phyloP scores from a whole-genome alignment of 2,329 filamentous ascomycete genomes.

The Hypocreales sp. region DNA sequence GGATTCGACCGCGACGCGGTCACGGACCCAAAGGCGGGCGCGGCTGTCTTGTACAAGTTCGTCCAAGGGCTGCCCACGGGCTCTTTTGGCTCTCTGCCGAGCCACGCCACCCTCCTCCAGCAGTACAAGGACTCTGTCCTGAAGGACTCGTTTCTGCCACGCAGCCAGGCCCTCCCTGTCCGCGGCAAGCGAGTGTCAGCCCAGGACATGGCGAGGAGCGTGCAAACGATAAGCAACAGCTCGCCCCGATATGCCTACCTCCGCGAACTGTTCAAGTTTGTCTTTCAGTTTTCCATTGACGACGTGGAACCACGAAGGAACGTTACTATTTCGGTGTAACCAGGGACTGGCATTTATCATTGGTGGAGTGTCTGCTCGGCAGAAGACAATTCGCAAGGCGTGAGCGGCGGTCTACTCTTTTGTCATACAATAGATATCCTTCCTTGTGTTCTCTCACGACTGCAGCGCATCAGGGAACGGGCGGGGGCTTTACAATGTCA shows the following conservation, averaged over 20 bases:
- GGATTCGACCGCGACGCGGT: slow-evolving; percentile 54
- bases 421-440: too few species aligned
- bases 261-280: slow-evolving; percentile 64
- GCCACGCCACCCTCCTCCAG: slow-evolving; percentile 56
- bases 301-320: slow-evolving; percentile 56
- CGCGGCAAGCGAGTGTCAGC: slow-evolving; percentile 46
- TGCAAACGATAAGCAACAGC: slow-evolving; percentile 57
- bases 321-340: slow-evolving; percentile 41
- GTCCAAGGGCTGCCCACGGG: slow-evolving; percentile 60
- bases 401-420: too few species aligned
- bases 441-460: too few species aligned
- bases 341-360: too few species aligned
- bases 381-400: too few species aligned
- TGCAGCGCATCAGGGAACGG: too few species aligned
- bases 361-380: too few species aligned
- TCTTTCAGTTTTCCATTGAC: slow-evolving; percentile 73
- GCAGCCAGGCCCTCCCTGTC: slow-evolving; percentile 25
- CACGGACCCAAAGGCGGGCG: slow-evolving; percentile 25
- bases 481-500: too few species aligned
- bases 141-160: slow-evolving; percentile 45
- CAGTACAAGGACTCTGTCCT: slow-evolving; percentile 70
- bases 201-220: slow-evolving; percentile 65
- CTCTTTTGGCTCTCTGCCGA: slow-evolving; percentile 59
- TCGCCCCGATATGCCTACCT: slow-evolving; percentile 61
- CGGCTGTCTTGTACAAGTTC: slow-evolving; percentile 52